phyloP scores from a whole-genome alignment of 1,284 basidiomycete genomes.

The Ganoderma meredithae region DNA sequence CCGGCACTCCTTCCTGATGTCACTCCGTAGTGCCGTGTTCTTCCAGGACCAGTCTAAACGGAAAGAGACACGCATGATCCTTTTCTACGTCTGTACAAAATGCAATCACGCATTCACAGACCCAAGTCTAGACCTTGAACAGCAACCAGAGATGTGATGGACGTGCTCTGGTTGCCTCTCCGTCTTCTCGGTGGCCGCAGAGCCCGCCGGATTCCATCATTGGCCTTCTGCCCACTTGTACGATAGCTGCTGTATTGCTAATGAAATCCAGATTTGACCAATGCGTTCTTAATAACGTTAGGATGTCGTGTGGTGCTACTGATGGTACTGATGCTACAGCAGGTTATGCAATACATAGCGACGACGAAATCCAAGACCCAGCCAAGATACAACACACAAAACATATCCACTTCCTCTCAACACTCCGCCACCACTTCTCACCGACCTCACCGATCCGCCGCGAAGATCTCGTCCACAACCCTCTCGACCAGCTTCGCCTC shows the following conservation, averaged over 20 bases:
- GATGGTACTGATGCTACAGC: slow-evolving; percentile 27
- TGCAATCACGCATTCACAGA: slow-evolving; percentile 85
- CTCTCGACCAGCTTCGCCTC: slow-evolving; percentile 32
- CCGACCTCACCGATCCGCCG: slow-evolving; percentile 15
- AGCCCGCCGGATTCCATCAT: not conserved
- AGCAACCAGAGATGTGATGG: slow-evolving; percentile 25
- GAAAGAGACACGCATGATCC: slow-evolving; percentile 90
- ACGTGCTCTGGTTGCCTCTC: not conserved
- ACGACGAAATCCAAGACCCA: slow-evolving; percentile 18
- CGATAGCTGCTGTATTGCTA: slow-evolving; percentile 18
- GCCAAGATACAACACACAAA: not conserved
- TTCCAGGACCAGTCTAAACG: slow-evolving; percentile 96
- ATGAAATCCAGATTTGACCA: slow-evolving; percentile 11
- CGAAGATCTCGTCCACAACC: slow-evolving; percentile 32
- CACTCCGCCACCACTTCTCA: not conserved
- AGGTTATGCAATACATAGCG: slow-evolving; percentile 29
- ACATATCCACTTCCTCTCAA: not conserved
- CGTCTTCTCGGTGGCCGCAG: not conserved
- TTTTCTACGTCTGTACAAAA: slow-evolving; percentile 92
- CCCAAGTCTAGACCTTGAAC: slow-evolving; percentile 53
- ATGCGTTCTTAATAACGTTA: slow-evolving; percentile 22
- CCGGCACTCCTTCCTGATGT: slow-evolving; percentile 16
- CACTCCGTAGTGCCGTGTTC: slow-evolving; percentile 75
- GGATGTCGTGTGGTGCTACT: slow-evolving; percentile 15
- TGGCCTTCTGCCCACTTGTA: slow-evolving; percentile 13